These are phyloP conservation scores for Paraleonurus japonicus DNA, from an alignment of 257 asterid species.

Conservation along the genomic window DNA sequence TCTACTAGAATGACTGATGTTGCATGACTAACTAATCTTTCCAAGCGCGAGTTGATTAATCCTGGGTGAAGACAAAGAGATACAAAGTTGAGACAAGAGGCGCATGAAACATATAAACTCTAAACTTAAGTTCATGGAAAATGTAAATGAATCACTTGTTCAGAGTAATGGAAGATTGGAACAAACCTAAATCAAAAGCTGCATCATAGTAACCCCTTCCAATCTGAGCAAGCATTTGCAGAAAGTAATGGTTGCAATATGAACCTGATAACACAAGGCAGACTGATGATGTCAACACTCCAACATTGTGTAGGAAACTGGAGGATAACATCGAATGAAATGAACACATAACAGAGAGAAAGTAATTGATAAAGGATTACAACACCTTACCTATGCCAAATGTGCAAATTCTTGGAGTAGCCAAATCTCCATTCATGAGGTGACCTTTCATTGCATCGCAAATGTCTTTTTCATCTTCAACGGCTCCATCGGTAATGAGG, in stretches of 20 bases:
- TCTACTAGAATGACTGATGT: constrained; percentile 66
- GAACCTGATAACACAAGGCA: constrained; percentile 44
- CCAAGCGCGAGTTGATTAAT: constrained; percentile 55
- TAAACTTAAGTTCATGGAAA: background rate
- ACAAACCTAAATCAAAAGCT: constrained; percentile 68
- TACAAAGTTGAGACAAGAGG: background rate
- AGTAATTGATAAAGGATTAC: background rate
- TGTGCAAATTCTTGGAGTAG: constrained; percentile 70
- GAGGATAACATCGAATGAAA: background rate
- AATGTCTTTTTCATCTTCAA: constrained; percentile 77
- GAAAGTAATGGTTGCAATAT: constrained; percentile 84
- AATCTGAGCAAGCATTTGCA: constrained; percentile 85
- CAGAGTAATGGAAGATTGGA: constrained; percentile 6
- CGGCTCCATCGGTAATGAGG: constrained; percentile 85
- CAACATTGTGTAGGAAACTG: background rate
- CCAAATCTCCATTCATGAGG: constrained; percentile 50
- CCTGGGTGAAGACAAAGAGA: constrained; percentile 42
- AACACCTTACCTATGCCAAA: constrained; percentile 71
- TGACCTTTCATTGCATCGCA: constrained; percentile 48
- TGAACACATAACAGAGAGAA: background rate
- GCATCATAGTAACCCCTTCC: constrained; percentile 84
- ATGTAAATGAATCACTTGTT: background rate
- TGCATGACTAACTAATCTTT: constrained; percentile 57
- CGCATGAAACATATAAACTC: background rate
- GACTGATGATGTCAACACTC: background rate